Percentiles rank a stretch among this genome's conserved stretches.
Conservation (phyloP, 2,329 filamentous ascomycete species). For the Aspergillus floridensis region DNA sequence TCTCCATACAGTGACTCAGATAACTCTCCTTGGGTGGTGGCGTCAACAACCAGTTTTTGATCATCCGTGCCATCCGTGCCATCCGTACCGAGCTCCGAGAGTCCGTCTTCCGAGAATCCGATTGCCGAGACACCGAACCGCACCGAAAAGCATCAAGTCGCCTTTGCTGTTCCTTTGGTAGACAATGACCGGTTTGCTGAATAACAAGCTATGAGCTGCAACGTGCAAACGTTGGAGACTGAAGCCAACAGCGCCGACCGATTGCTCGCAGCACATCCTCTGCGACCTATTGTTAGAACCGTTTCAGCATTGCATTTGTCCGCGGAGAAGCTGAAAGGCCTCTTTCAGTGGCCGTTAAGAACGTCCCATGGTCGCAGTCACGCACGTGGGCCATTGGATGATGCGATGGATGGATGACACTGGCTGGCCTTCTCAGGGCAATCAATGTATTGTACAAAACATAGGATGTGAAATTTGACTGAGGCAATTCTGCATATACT, state of each 20-base stretch:
- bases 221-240: background rate
- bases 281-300: background rate
- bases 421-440: background rate
- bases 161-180: background rate
- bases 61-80: background rate
- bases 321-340: background rate
- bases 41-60: background rate
- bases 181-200: background rate
- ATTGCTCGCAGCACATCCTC: background rate
- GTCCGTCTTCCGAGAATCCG: background rate
- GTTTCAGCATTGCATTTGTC: conserved; percentile 3
- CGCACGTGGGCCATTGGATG: background rate
- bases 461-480: background rate
- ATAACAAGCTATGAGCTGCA: background rate
- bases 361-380: background rate
- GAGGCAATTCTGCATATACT: background rate
- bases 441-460: background rate
- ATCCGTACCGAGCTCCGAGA: too few species aligned
- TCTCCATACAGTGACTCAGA: background rate
- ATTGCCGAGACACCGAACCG: background rate
- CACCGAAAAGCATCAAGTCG: background rate
- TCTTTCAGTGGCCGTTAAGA: background rate
- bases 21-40: background rate
- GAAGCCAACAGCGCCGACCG: background rate
- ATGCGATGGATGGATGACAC: background rate